Evolutionary conservation across 371 early-diverging fungal species (phyloP).

Genomic region (Smittium culicis): DNA sequence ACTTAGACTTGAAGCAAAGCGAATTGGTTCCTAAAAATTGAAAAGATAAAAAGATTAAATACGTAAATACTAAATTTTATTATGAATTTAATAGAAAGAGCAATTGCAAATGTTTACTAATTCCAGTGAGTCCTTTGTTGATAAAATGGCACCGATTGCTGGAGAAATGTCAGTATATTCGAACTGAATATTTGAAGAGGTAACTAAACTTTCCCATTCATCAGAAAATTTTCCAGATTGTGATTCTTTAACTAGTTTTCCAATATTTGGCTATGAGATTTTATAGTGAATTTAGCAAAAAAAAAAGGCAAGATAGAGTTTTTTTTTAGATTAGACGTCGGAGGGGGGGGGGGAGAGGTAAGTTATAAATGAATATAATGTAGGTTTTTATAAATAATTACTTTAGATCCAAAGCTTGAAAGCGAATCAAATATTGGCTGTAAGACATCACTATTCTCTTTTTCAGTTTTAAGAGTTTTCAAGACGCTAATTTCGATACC

Average conservation of each 20-base stretch:
- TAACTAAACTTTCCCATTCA: constrained; percentile 60
- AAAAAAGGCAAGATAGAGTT: neutral
- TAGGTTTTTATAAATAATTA: constrained; percentile 10
- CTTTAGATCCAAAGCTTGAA: constrained; percentile 18
- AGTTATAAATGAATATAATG: neutral
- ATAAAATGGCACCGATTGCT: constrained; percentile 57
- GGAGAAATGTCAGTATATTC: constrained; percentile 56
- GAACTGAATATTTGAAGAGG: constrained; percentile 32
- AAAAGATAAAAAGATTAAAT: no score
- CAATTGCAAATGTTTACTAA: neutral
- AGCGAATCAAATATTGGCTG: constrained; percentile 38
- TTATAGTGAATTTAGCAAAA: no score
- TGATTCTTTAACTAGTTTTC: constrained; percentile 64
- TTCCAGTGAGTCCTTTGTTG: constrained; percentile 54
- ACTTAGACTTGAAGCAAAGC: constrained; percentile 57
- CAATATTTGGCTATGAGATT: constrained; percentile 46
- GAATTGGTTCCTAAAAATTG: constrained; percentile 28
- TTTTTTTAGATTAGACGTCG: neutral
- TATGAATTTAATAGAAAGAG: no score
- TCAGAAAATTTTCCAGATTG: constrained; percentile 57
- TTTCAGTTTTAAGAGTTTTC: constrained; percentile 13
- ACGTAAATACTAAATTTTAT: no score
- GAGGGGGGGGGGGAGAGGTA: neutral
- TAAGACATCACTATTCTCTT: constrained; percentile 45
- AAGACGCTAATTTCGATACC: constrained; percentile 2